phyloP scores from a whole-genome alignment of 768 basidiomycete species.

The Macrolepiota fuliginosa region DNA sequence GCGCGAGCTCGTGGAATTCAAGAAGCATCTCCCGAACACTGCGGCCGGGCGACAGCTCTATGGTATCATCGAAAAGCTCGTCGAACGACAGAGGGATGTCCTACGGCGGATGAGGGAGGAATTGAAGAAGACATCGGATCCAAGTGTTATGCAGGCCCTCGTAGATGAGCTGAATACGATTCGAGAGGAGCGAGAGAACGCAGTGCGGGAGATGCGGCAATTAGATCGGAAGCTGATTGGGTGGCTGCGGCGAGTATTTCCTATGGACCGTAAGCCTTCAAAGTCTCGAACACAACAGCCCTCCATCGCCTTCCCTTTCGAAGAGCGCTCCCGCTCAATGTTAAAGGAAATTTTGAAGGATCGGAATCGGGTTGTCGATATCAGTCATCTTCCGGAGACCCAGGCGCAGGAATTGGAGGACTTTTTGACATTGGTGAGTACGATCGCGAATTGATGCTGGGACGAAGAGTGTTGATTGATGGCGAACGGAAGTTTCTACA shows the following conservation, averaged over 20 bases:
- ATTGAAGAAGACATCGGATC: constrained; percentile 1
- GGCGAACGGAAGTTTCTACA: too few relatives aligned
- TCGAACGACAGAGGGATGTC: constrained; percentile 2
- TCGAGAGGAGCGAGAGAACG: neutral
- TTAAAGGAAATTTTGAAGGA: neutral
- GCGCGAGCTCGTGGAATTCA: constrained; percentile 43
- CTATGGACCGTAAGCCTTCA: neutral
- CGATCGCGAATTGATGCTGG: too few relatives aligned
- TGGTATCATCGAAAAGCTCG: neutral
- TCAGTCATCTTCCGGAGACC: too few relatives aligned
- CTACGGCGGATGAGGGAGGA: neutral
- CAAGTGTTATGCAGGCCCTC: neutral
- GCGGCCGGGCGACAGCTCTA: constrained; percentile 49
- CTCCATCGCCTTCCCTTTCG: neutral
- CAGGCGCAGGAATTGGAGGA: too few relatives aligned
- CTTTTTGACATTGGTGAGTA: too few relatives aligned
- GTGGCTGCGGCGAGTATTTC: neutral
- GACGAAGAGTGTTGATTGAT: too few relatives aligned
- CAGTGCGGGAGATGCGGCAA: neutral
- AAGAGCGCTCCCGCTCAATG: neutral
- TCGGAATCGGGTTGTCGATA: too few relatives aligned
- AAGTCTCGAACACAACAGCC: neutral
- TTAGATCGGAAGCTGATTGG: neutral
- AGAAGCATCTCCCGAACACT: constrained; percentile 48
- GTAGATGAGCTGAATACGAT: neutral